Evolutionary conservation across 495 filamentous ascomycete genomes (phyloP), one percentile per base, ranked within the genome.

Genomic region (Jackrogersella multiformis): DNA sequence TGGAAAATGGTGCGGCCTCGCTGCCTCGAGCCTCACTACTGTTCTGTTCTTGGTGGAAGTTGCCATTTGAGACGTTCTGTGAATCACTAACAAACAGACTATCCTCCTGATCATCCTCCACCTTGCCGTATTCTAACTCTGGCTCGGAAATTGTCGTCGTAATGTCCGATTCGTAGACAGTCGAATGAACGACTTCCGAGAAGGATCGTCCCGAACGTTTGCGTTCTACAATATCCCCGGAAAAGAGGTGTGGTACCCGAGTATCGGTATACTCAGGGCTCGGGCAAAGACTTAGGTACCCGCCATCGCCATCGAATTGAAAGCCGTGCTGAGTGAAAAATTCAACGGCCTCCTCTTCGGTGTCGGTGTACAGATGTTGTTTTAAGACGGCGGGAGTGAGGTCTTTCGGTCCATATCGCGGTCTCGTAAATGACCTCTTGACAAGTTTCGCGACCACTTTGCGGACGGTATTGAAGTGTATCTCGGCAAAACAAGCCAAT

Each of bases 401-500:
- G 59, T 96, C 92, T 46, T 91, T 86, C 3, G 88, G 89, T 21
- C 87, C 89, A 55, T 87, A 86, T 64, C 80, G 80, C 68, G 85
- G 87, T 68, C 86, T 85, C 4, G 88, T 85, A 56, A 84, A 84
- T 1, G 85, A 84, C 32, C 74, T 77, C 16, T 83, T 83, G 30
- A 98, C 85, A 1, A 88, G 85, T 57, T 88, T 88, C 42, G 98
- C 82, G 4, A 93, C 89, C 16, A 83, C 87, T 61, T 89, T 88
- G 18, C 95, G 92, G 21, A 98, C 81, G 13, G 87, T 80, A 52
- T 89, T 91, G 78, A 98, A 98, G 66, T 93, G 91, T 13, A 94
- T 89, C 73, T 97, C 94, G 1, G 94, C 93, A 36, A 97, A 89
- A 74, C 94, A 97, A 5, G 91, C 94, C 90, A 96, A 94, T 16